phyloP scores from a whole-genome alignment of 2,329 filamentous ascomycete species.

The Saccharata proteae region DNA sequence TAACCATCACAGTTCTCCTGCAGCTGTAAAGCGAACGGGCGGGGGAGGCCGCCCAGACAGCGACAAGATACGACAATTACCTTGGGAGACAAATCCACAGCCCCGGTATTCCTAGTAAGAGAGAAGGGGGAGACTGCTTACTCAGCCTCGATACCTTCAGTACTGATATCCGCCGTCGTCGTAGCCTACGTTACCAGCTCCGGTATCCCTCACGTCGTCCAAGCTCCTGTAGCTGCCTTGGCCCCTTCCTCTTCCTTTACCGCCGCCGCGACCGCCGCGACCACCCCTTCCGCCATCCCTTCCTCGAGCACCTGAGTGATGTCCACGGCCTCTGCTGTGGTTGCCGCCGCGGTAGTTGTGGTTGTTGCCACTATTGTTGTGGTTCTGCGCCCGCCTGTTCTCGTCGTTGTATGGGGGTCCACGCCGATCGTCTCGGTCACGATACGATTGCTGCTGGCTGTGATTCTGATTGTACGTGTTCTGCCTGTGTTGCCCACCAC shows the following conservation, averaged over 20 bases:
- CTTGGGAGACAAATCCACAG: too few species aligned
- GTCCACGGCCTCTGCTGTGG: constrained; percentile 24
- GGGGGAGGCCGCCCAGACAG: too few species aligned
- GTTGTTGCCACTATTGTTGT: constrained; percentile 25
- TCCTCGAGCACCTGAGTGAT: constrained; percentile 19
- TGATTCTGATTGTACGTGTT: background rate
- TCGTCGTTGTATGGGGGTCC: constrained; percentile 17
- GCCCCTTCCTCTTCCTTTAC: constrained; percentile 14
- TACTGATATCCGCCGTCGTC: constrained; percentile 6
- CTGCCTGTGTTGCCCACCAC: constrained; percentile 16
- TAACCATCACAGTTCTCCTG: too few species aligned
- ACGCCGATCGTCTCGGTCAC: background rate
- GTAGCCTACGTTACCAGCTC: constrained; percentile 2
- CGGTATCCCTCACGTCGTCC: constrained; percentile 24
- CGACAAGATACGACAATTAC: too few species aligned
- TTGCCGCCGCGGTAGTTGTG: constrained; percentile 10
- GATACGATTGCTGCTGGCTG: background rate
- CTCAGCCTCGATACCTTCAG: too few species aligned
- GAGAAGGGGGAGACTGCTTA: too few species aligned
- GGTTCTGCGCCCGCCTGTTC: constrained; percentile 25
- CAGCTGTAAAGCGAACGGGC: too few species aligned
- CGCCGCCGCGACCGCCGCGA: constrained; percentile 16
- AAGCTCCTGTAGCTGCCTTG: constrained; percentile 29
- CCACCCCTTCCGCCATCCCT: constrained; percentile 28
- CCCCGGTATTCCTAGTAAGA: too few species aligned